Conservation (phyloP, 306 rosid genomes). For the Fagus crenata region DNA sequence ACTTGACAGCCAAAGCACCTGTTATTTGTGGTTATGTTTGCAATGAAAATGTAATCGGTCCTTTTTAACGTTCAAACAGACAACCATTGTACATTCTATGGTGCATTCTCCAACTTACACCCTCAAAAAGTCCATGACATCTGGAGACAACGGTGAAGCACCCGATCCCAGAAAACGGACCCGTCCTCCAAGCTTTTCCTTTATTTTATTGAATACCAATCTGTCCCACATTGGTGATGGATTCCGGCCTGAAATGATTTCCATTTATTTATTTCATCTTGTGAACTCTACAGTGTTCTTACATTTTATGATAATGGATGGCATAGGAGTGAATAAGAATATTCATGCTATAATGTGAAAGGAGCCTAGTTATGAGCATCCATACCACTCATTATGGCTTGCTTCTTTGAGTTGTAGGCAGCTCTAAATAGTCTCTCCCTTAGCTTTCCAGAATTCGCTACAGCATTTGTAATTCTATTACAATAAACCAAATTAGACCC, state of each 20-base stretch:
- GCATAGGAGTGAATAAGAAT: neutral
- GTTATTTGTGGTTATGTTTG: slow-evolving; percentile 17
- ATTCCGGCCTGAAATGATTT: slow-evolving; percentile 60
- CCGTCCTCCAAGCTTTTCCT: slow-evolving; percentile 92
- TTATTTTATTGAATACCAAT: slow-evolving; percentile 93
- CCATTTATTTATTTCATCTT: neutral
- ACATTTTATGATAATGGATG: neutral
- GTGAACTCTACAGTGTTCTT: neutral
- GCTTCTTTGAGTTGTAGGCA: slow-evolving; percentile 90
- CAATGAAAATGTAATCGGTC: neutral
- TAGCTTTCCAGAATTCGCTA: slow-evolving; percentile 82
- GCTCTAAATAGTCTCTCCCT: slow-evolving; percentile 82
- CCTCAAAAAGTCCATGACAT: slow-evolving; percentile 85
- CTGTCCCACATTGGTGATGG: slow-evolving; percentile 96
- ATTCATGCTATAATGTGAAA: neutral
- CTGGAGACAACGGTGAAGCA: slow-evolving; percentile 98
- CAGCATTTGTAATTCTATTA: slow-evolving; percentile 74
- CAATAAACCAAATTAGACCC: slow-evolving; percentile 15
- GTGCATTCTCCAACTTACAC: slow-evolving; percentile 55
- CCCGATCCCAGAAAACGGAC: slow-evolving; percentile 88
- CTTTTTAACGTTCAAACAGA: neutral
- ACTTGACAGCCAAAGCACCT: slow-evolving; percentile 90
- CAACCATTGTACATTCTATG: slow-evolving; percentile 13
- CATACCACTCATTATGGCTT: slow-evolving; percentile 78
- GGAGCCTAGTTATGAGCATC: neutral